Percentiles rank a stretch among this genome's conserved stretches.
Conservation (phyloP, 208 protist species). For the Trypanosoma brucei region DNA sequence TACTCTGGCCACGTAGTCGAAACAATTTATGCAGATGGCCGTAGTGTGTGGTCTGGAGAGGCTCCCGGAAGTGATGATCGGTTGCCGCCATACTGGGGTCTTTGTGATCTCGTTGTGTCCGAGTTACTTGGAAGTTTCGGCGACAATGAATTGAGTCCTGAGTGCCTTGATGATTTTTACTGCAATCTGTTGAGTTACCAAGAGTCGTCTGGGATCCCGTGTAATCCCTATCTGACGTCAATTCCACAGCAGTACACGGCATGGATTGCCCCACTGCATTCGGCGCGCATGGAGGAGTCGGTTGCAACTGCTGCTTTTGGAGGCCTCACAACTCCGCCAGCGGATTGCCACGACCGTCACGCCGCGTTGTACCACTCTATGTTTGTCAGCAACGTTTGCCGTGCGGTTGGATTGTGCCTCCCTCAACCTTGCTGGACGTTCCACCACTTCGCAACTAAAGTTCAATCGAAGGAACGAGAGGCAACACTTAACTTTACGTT, state of each 20-base stretch:
- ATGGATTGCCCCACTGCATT: conserved; percentile 77
- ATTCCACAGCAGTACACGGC: conserved; percentile 79
- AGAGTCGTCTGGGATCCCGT: conserved; percentile 23
- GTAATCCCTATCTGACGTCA: conserved; percentile 46
- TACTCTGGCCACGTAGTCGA: conserved; percentile 86
- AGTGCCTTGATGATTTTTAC: conserved; percentile 96
- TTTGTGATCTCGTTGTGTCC: conserved; percentile 94
- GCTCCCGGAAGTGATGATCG: conserved; percentile 6
- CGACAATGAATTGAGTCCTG: conserved; percentile 99
- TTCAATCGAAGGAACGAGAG: conserved; percentile 24
- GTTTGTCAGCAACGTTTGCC: conserved; percentile 67
- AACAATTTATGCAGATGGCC: conserved; percentile 89
- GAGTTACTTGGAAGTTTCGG: conserved; percentile 99
- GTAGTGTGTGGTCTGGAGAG: conserved; percentile 33
- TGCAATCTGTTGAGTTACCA: conserved; percentile 56
- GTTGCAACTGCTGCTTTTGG: conserved; percentile 47
- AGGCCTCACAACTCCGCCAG: conserved; percentile 51
- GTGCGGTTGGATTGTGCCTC: conserved; percentile 35
- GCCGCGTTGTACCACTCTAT: conserved; percentile 61
- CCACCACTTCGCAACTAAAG: conserved; percentile 30
- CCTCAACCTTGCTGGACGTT: conserved; percentile 85
- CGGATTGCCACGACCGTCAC: conserved; percentile 43
- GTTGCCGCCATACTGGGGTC: conserved; percentile 59
- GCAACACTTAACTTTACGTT: conserved; percentile 40
- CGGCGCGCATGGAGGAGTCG: conserved; percentile 41